Evolutionary conservation across 139 green algal species (phyloP).

Genomic region (Coelastrella sp.): DNA sequence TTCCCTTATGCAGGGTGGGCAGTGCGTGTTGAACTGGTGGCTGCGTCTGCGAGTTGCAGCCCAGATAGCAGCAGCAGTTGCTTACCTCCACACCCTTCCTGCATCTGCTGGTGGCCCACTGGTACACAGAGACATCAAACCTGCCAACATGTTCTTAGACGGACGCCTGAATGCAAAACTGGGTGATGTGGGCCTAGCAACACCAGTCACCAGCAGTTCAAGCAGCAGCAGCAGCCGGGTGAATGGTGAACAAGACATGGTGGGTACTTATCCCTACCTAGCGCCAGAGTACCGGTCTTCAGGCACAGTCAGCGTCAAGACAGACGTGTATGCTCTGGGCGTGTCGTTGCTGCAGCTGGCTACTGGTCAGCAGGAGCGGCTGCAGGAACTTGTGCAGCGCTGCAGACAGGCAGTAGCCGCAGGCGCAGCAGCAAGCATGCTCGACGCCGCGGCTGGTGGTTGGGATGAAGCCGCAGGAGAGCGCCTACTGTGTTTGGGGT

Average conservation of each 20-base stretch:
- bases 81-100: conserved; percentile 33
- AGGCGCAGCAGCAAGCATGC: background rate
- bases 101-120: conserved; percentile 21
- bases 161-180: conserved; percentile 39
- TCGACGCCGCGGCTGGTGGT: conserved; percentile 18
- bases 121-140: conserved; percentile 49
- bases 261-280: conserved; percentile 41
- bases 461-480: conserved; percentile 43
- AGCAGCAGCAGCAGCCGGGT: background rate
- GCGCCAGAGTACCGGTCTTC: conserved; percentile 27
- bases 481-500: conserved; percentile 40
- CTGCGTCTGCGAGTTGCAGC: conserved; percentile 30
- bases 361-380: conserved; percentile 32
- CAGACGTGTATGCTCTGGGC: conserved; percentile 45
- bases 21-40: conserved; percentile 30
- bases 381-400: conserved; percentile 18
- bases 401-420: background rate
- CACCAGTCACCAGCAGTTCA: background rate
- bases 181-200: conserved; percentile 29
- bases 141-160: conserved; percentile 43
- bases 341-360: conserved; percentile 49
- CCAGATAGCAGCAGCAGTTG: conserved; percentile 20
- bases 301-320: conserved; percentile 1
- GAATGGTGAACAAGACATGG: background rate
- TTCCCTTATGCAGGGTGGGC: background rate